Evolutionary conservation across 345 rosid species (phyloP), one percentile per base, ranked within the genome.

Genomic region (Salix arbutifolia): DNA sequence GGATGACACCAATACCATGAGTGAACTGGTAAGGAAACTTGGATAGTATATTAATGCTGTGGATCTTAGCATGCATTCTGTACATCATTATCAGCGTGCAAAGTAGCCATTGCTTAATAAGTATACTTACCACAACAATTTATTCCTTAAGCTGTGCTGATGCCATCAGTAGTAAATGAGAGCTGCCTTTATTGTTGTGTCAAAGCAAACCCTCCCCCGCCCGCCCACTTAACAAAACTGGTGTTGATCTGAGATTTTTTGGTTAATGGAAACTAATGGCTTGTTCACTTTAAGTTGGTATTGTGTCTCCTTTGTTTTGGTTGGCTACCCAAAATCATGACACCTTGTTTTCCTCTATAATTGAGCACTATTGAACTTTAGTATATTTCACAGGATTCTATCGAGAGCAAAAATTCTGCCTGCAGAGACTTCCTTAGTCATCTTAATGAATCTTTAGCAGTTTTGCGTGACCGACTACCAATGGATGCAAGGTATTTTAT

Each of bases 401-500:
- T 90, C 71, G 97, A 79, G 69, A 86, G 85, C 85, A 91, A 78
- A 85, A 91, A 84, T 84, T 86, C 90, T 70, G 83, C 83, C 21
- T 93, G 92, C 81, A 78, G 79, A 70, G 89, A 83, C 56, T 92
- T 96, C 81, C 83, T 93, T 14, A 81, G 83, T 65, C 85, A 84
- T 72, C 82, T 93, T 76, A 90, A 86, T 6, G 90, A 89, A 72
- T 93, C 99, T 69, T 78, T 87, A 84, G 88, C 85, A 50, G 91
- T 87, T 80, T 90, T 94, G 88, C 89, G 84, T 25, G 84, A 84
- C 78, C 87, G 86, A 74, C 81, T 96, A 77, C 93, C 92, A 19
- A 76, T 86, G 65, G 90, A 92, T 84, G 92, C 95, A 33, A 92
- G 94, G 99, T 93, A 91, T 76, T 12, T 10, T 42, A 10, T 10